Percentiles rank a stretch among this genome's conserved stretches.
phyloP scores from a whole-genome alignment of 2,329 filamentous ascomycete species.

The Alternaria angustiovoidea region DNA sequence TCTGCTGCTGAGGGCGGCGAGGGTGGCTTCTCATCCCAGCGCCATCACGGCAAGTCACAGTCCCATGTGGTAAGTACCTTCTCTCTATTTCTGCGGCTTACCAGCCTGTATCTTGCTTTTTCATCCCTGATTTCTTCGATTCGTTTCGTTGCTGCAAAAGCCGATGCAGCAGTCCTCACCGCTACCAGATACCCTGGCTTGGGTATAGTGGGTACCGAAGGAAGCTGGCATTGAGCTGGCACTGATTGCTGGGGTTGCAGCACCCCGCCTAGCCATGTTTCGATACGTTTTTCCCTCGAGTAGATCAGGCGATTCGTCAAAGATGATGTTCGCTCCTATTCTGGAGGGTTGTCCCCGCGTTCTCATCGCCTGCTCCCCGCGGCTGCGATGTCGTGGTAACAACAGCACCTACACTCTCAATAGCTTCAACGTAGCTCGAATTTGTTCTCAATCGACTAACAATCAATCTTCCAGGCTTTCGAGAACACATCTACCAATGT shows the following conservation, averaged over 20 bases:
- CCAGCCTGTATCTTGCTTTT: conserved; percentile 1
- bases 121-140: background rate
- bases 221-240: background rate
- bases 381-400: background rate
- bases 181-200: background rate
- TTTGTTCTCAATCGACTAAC: conserved; percentile 14
- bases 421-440: background rate
- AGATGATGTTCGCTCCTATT: background rate
- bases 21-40: conserved; percentile 61
- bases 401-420: background rate
- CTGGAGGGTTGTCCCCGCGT: conserved; percentile 1
- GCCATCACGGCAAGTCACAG: conserved; percentile 85
- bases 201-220: background rate
- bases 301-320: background rate
- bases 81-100: background rate
- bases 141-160: background rate
- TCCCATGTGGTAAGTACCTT: conserved; percentile 79
- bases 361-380: background rate
- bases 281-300: background rate
- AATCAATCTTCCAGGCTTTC: conserved; percentile 74
- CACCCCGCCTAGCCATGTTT: background rate
- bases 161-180: background rate
- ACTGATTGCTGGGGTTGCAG: background rate
- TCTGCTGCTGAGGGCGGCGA: conserved; percentile 52
- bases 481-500: conserved; percentile 99